Percentiles rank a stretch among this genome's conserved stretches.
Evolutionary conservation across 2,329 filamentous ascomycete species (phyloP).

Genomic region (Podosphaera fusca): DNA sequence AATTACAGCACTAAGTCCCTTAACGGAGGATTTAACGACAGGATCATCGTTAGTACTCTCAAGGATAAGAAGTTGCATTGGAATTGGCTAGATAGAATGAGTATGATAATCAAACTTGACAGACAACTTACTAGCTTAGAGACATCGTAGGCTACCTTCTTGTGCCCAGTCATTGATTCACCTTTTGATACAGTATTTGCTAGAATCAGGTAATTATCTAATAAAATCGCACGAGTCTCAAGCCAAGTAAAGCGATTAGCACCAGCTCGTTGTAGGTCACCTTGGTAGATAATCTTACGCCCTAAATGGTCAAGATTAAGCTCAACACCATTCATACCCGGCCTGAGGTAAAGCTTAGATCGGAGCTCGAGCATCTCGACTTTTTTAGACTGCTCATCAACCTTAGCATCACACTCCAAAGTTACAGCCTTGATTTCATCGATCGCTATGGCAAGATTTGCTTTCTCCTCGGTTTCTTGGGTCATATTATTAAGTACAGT

Average conservation of each 20-base stretch:
- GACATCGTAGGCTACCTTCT: slow-evolving; percentile 70
- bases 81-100: slow-evolving; percentile 54
- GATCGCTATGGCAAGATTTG: slow-evolving; percentile 61
- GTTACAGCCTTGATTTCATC: slow-evolving; percentile 82
- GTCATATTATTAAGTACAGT: slow-evolving; percentile 69
- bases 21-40: slow-evolving; percentile 51
- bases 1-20: slow-evolving; percentile 32
- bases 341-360: slow-evolving; percentile 61
- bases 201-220: slow-evolving; percentile 89
- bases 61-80: slow-evolving; percentile 82
- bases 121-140: slow-evolving; percentile 48
- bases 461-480: slow-evolving; percentile 72
- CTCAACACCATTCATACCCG: slow-evolving; percentile 67
- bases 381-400: slow-evolving; percentile 80
- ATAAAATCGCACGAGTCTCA: slow-evolving; percentile 78
- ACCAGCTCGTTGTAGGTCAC: slow-evolving; percentile 72
- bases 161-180: slow-evolving; percentile 47
- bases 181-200: slow-evolving; percentile 52
- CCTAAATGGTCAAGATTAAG: slow-evolving; percentile 89
- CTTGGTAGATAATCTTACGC: slow-evolving; percentile 67
- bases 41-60: slow-evolving; percentile 86
- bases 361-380: slow-evolving; percentile 71
- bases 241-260: slow-evolving; percentile 81
- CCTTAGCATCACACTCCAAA: slow-evolving; percentile 72
- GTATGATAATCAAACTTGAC: slow-evolving; percentile 5